These are phyloP conservation scores for Leucocoprinus birnbaumii DNA, from an alignment of 768 basidiomycete species.

Conservation along the genomic window DNA sequence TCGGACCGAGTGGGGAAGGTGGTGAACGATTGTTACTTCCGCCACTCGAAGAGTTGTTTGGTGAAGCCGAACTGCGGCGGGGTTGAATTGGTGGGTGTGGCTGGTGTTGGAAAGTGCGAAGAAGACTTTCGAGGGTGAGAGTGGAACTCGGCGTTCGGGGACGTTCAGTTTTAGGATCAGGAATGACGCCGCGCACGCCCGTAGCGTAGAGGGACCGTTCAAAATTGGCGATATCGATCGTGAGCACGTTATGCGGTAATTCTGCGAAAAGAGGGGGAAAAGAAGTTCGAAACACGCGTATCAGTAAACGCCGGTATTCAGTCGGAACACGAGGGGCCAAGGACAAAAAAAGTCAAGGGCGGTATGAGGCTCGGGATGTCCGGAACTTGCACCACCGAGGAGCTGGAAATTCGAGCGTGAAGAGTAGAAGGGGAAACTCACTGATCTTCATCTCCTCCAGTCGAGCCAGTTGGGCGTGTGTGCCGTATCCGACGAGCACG, in stretches of 20 bases:
- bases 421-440: slow-evolving; percentile 29
- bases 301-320: slow-evolving; percentile 1
- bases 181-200: slow-evolving; percentile 59
- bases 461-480: slow-evolving; percentile 51
- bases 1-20: slow-evolving; percentile 1
- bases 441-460: slow-evolving; percentile 82
- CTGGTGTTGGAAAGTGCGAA: slow-evolving; percentile 40
- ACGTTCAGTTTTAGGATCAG: slow-evolving; percentile 54
- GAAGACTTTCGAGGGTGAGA: slow-evolving; percentile 60
- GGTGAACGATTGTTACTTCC: slow-evolving; percentile 14
- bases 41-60: slow-evolving; percentile 4
- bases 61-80: slow-evolving; percentile 15
- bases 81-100: slow-evolving; percentile 5
- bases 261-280: slow-evolving; percentile 33
- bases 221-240: slow-evolving; percentile 61
- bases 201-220: slow-evolving; percentile 60
- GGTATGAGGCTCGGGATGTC: not conserved
- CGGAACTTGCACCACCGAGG: not conserved
- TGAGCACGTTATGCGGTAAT: slow-evolving; percentile 69
- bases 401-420: not conserved
- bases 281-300: not conserved
- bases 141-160: slow-evolving; percentile 48
- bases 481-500: slow-evolving; percentile 66
- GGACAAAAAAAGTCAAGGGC: slow-evolving; percentile 2
- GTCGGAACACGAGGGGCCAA: not conserved